Conservation (phyloP, 1,284 basidiomycete genomes). For the Anthracocystis panici-leucophaei region DNA sequence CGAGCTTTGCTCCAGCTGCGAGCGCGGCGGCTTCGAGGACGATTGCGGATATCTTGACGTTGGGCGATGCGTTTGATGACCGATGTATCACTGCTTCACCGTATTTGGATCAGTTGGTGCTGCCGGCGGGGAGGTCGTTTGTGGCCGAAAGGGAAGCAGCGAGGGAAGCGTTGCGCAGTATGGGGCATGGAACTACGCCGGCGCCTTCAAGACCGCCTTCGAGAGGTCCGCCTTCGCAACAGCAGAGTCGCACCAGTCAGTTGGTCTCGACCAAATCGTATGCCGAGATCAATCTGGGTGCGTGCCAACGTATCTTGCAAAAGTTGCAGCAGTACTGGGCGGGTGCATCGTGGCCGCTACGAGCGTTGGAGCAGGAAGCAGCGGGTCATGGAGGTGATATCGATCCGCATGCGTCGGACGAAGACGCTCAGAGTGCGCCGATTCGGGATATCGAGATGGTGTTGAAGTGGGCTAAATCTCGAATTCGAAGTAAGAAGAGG, state of each 20-base stretch:
- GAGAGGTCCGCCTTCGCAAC: slow-evolving; percentile 21
- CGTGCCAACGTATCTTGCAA: slow-evolving; percentile 51
- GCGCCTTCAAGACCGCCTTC: slow-evolving; percentile 41
- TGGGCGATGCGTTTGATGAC: slow-evolving; percentile 53
- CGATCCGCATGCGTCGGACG: slow-evolving; percentile 54
- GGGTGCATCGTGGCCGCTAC: slow-evolving; percentile 55
- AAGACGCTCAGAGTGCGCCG: slow-evolving; percentile 56
- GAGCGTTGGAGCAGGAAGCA: slow-evolving; percentile 58
- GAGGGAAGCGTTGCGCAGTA: slow-evolving; percentile 45
- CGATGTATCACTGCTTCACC: slow-evolving; percentile 50
- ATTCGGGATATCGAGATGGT: slow-evolving; percentile 62
- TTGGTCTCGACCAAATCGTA: slow-evolving; percentile 49
- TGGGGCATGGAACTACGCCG: slow-evolving; percentile 50
- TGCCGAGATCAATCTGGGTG: slow-evolving; percentile 54
- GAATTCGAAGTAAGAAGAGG: slow-evolving; percentile 33
- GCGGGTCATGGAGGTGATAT: slow-evolving; percentile 42
- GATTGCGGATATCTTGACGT: slow-evolving; percentile 57
- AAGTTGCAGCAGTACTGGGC: slow-evolving; percentile 57
- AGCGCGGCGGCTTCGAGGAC: slow-evolving; percentile 54
- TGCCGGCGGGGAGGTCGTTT: slow-evolving; percentile 57
- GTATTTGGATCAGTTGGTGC: slow-evolving; percentile 59
- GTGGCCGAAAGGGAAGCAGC: slow-evolving; percentile 55
- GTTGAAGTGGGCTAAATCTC: slow-evolving; percentile 55
- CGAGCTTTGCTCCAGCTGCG: slow-evolving; percentile 45
- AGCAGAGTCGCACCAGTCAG: slow-evolving; percentile 32